Percentiles rank a stretch among this genome's conserved stretches.
Evolutionary conservation across 2,329 filamentous ascomycete species (phyloP).

Genomic region (Colletotrichum endophyticum): DNA sequence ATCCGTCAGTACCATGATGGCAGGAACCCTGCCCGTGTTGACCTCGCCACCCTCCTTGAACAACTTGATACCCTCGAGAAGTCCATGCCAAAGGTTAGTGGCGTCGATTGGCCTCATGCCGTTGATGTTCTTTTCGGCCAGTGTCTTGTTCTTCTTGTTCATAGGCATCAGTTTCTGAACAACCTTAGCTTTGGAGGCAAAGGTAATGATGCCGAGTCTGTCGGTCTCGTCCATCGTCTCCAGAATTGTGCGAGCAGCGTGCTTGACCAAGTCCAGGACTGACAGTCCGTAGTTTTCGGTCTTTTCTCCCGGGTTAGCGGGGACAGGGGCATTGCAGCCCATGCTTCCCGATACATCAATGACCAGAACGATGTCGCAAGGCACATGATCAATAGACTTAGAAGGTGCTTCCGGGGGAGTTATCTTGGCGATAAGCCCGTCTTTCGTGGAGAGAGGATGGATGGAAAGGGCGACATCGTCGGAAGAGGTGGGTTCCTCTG

Average conservation of each 20-base stretch:
- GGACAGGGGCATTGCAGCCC: slow-evolving; percentile 49
- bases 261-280: slow-evolving; percentile 64
- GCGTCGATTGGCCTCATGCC: slow-evolving; percentile 38
- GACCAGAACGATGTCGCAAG: slow-evolving; percentile 65
- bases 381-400: slow-evolving; percentile 40
- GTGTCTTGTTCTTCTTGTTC: slow-evolving; percentile 49
- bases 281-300: slow-evolving; percentile 55
- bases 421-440: slow-evolving; percentile 52
- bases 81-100: slow-evolving; percentile 66
- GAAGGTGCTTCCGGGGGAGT: slow-evolving; percentile 44
- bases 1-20: slow-evolving; percentile 60
- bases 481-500: background rate
- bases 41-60: slow-evolving; percentile 39
- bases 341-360: slow-evolving; percentile 68
- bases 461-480: slow-evolving; percentile 29
- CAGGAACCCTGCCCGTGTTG: slow-evolving; percentile 44
- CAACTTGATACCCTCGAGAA: slow-evolving; percentile 53
- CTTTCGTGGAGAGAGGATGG: slow-evolving; percentile 39
- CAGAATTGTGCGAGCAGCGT: slow-evolving; percentile 62
- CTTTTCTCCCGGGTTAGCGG: slow-evolving; percentile 39
- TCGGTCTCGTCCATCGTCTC: slow-evolving; percentile 60
- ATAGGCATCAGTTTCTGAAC: slow-evolving; percentile 54
- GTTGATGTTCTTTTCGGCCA: slow-evolving; percentile 45
- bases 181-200: slow-evolving; percentile 44
- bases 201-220: slow-evolving; percentile 63